phyloP scores from a whole-genome alignment of 441 rosid species.

The Brassica balearica region DNA sequence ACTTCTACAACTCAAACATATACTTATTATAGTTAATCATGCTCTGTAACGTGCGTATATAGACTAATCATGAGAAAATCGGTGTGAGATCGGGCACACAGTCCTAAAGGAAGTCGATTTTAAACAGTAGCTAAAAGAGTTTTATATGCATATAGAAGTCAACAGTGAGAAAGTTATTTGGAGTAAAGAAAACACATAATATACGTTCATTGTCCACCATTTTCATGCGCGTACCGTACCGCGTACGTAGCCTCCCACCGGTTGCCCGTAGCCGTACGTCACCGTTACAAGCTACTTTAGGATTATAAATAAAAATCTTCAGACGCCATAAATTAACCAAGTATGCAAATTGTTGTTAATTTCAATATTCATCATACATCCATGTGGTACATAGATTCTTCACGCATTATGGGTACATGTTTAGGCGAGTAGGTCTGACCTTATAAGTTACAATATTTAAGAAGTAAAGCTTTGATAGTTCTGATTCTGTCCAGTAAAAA shows the following conservation, averaged over 20 bases:
- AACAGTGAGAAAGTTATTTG: neutral
- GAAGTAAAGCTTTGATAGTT: neutral
- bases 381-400: neutral
- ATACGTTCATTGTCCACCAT: slow-evolving; percentile 1
- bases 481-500: neutral
- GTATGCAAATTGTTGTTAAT: no score
- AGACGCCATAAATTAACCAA: no score
- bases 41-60: neutral
- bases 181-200: neutral
- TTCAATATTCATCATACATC: no score
- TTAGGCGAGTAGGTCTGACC: neutral
- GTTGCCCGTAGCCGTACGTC: neutral
- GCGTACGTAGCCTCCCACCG: neutral
- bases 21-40: neutral
- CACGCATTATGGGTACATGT: neutral
- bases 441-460: no score
- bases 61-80: neutral
- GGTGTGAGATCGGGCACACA: slow-evolving; percentile 2
- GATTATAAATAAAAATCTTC: no score
- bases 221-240: neutral
- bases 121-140: neutral
- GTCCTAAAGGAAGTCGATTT: neutral
- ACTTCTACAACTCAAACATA: neutral
- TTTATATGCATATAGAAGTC: neutral
- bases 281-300: neutral